A percentile compares a stretch with the other conserved stretches of the same genome.
Conservation (phyloP, 75 land plant genomes). For the Chamaecyparis obtusa region DNA sequence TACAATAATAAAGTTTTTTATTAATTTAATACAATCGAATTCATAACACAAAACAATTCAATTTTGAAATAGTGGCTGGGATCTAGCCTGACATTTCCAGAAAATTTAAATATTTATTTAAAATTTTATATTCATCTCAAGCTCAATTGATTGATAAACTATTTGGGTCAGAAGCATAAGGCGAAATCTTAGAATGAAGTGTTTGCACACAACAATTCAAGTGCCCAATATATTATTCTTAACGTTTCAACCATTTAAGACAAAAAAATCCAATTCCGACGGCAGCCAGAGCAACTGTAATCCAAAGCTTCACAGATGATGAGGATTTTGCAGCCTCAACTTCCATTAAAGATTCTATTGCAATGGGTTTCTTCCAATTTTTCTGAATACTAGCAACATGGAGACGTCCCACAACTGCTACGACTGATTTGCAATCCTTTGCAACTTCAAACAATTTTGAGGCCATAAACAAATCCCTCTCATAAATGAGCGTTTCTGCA, state of each 20-base stretch:
- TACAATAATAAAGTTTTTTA: no score
- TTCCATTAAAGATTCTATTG: not conserved
- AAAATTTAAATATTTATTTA: no score
- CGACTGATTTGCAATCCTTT: not conserved
- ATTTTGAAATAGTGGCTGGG: no score
- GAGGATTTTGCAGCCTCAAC: not conserved
- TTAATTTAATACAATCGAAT: no score
- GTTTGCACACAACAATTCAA: not conserved
- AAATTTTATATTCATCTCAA: no score
- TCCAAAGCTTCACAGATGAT: not conserved
- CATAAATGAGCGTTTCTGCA: not conserved
- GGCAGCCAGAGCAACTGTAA: not conserved
- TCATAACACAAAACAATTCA: no score
- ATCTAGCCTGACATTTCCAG: no score
- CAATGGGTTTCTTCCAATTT: not conserved
- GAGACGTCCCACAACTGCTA: not conserved
- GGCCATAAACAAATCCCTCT: not conserved
- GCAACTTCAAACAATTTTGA: not conserved
- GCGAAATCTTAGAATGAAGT: no score
- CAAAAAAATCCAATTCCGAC: not conserved
- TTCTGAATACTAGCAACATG: not conserved
- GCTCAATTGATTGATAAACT: no score
- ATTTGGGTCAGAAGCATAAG: no score
- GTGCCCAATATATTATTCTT: no score
- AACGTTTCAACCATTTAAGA: not conserved